A percentile compares a stretch with the other conserved stretches of the same genome.
phyloP scores from a whole-genome alignment of 805 yeast species.

The Naumovozyma castellii region DNA sequence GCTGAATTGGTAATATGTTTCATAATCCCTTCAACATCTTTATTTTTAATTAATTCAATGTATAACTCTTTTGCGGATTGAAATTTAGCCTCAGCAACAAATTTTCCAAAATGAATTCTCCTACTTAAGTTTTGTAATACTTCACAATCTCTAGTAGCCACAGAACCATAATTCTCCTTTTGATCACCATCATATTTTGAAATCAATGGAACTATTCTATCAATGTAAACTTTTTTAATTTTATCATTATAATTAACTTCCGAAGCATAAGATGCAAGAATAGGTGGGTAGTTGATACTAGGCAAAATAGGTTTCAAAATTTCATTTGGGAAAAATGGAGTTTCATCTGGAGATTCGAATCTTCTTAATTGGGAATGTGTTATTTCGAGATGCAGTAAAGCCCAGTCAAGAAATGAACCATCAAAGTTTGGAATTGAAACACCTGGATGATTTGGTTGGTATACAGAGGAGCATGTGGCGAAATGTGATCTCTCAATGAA shows the following conservation, averaged over 20 bases:
- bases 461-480: constrained; percentile 63
- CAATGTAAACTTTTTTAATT: constrained; percentile 59
- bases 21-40: constrained; percentile 65
- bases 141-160: constrained; percentile 76
- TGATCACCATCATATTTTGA: constrained; percentile 64
- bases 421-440: constrained; percentile 55
- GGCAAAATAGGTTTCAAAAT: constrained; percentile 68
- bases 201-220: constrained; percentile 65
- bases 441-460: constrained; percentile 39
- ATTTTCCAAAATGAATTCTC: constrained; percentile 92
- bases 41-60: constrained; percentile 51
- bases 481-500: constrained; percentile 91
- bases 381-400: constrained; percentile 63
- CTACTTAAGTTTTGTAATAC: constrained; percentile 81
- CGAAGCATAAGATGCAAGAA: constrained; percentile 64
- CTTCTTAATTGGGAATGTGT: constrained; percentile 75
- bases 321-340: constrained; percentile 72
- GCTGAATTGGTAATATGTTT: constrained; percentile 76
- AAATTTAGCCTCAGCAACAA: constrained; percentile 94
- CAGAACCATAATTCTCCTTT: constrained; percentile 78
- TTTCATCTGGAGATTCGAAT: constrained; percentile 90
- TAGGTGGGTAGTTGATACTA: constrained; percentile 63
- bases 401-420: constrained; percentile 84
- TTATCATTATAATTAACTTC: constrained; percentile 68
- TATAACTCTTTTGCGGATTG: constrained; percentile 55